These are phyloP conservation scores for Sporothrix brunneoviolacea DNA, from an alignment of 2,329 filamentous ascomycete genomes.

Conservation along the genomic window DNA sequence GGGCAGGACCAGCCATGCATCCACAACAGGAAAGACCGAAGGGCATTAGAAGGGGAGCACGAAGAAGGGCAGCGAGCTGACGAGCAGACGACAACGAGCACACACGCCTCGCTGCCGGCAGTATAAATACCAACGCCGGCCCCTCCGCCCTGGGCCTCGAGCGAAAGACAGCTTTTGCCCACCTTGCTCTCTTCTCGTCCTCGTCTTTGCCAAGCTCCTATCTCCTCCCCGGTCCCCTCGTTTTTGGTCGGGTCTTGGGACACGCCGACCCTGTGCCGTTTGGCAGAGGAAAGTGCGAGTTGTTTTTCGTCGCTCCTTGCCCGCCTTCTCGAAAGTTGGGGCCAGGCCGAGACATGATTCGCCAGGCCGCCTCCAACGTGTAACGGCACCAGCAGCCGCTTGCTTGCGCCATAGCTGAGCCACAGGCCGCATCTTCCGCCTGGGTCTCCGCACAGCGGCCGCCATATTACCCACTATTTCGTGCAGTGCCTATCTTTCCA, in stretches of 20 bases:
- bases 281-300: conserved; percentile 7
- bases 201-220: background rate
- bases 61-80: background rate
- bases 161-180: background rate
- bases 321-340: background rate
- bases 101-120: no score
- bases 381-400: background rate
- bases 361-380: background rate
- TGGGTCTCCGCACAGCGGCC: background rate
- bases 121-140: conserved; percentile 31
- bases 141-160: conserved; percentile 9
- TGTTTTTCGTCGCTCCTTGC: background rate
- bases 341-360: background rate
- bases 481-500: background rate
- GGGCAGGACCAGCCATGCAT: background rate
- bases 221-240: conserved; percentile 2
- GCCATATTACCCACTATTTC: conserved; percentile 6
- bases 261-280: background rate
- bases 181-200: background rate
- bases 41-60: background rate
- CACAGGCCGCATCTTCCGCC: background rate
- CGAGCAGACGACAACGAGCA: no score
- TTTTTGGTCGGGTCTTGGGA: conserved; percentile 5
- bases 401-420: background rate
- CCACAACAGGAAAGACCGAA: background rate